These are phyloP conservation scores for Ceratocystis variospora DNA, from an alignment of 2,329 filamentous ascomycete species.

Conservation along the genomic window DNA sequence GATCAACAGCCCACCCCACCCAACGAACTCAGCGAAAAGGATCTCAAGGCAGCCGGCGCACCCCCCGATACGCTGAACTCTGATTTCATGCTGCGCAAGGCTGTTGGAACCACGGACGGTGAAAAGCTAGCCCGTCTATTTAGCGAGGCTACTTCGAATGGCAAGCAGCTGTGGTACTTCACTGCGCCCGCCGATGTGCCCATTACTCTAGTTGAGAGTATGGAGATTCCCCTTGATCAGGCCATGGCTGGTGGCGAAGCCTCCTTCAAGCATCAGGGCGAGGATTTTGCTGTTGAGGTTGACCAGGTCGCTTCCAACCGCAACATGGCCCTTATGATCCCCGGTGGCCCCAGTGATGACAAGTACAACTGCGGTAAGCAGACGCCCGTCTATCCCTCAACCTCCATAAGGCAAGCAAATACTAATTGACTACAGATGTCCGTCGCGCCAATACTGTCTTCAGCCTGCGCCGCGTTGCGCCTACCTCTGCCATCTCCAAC, in stretches of 20 bases:
- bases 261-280: conserved; percentile 48
- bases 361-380: conserved; percentile 19
- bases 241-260: conserved; percentile 34
- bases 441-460: conserved; percentile 14
- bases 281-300: conserved; percentile 47
- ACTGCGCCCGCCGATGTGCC: conserved; percentile 56
- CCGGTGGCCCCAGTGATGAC: conserved; percentile 14
- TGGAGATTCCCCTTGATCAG: conserved; percentile 46
- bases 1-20: conserved; percentile 19
- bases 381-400: background rate
- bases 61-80: conserved; percentile 33
- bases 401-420: background rate
- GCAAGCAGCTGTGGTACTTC: conserved; percentile 72
- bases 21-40: conserved; percentile 25
- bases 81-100: conserved; percentile 41
- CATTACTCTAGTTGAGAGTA: conserved; percentile 50
- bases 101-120: conserved; percentile 28
- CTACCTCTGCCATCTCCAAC: conserved; percentile 4
- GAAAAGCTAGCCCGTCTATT: conserved; percentile 42
- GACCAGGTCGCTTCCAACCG: conserved; percentile 37
- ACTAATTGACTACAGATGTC: conserved; percentile 1
- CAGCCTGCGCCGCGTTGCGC: conserved; percentile 15
- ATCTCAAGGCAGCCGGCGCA: conserved; percentile 20
- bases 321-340: conserved; percentile 20
- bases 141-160: conserved; percentile 43